Base-by-base conservation (phyloP, 1,284 basidiomycete genomes). In the Ceratobasidium sp. region DNA sequence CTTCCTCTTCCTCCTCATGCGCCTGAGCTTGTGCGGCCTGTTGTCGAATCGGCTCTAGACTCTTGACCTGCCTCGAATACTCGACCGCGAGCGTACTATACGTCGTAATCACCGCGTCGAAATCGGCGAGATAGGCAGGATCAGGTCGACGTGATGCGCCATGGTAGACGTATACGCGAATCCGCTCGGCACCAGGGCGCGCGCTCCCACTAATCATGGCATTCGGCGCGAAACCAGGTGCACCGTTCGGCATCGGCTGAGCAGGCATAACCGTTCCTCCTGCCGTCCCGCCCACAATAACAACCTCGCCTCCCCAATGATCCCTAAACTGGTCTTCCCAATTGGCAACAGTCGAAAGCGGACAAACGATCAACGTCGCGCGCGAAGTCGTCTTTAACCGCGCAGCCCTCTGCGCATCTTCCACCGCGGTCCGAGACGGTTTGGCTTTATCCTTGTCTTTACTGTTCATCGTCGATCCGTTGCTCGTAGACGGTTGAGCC, bases 251-350 rank as follows among this genome's bases (percentile, higher is more conserved):
- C 71, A 75, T 75, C 46, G 71, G 71, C 77, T 56, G 83, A 81
- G 67, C 80, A 77, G 84, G 84, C 81, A 69, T 83, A 84, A 63
- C 81, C 80, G 69, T 84, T 86, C 55, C 91, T 20, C 83, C 83
- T 9, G 81, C 90, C 33, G 87, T 88, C 2, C 95, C 95, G n/a
- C 95, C 95, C 69, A 93, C 87, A 61, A 97, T 92, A 44, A 89
- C 88, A 7, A 97, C 95, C 77, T 92, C 90, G 15, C 95, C 95
- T 79, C 90, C 90, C 95, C 95, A 96, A 85, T 99, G 98, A 84
- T 99, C 97, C 79, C 93, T 91, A 84, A 99, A 95, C 85, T 99
- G 98, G 81, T 98, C 96, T 86, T 99, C 97, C 98, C 98, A 99
- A 83, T 99, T 99, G 64, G 95, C 92, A 0, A 99, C 95, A 1